Conservation (phyloP, 306 rosid genomes). For the Astragalus membranaceus region DNA sequence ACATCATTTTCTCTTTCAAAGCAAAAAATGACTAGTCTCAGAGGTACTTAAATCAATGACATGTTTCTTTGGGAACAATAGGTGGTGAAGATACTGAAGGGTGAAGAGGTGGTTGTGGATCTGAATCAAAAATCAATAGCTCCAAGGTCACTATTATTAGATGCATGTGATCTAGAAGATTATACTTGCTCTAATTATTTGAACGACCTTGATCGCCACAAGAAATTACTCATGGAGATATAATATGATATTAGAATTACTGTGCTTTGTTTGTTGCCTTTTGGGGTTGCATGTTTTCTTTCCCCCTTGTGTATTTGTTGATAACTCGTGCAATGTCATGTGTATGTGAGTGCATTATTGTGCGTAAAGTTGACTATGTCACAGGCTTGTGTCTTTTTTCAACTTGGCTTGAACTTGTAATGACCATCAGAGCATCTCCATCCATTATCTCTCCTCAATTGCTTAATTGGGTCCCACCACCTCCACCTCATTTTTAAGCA, state of each 20-base stretch:
- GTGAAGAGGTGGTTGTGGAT: conserved; percentile 42
- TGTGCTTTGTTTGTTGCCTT: neutral
- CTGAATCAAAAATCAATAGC: conserved; percentile 27
- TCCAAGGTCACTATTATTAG: conserved; percentile 42
- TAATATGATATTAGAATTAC: neutral
- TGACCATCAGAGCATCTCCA: neutral
- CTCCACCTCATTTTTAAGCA: too few species aligned
- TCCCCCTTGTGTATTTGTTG: neutral
- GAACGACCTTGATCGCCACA: conserved; percentile 72
- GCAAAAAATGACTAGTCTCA: neutral
- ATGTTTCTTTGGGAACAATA: conserved; percentile 6
- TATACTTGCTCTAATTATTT: conserved; percentile 76
- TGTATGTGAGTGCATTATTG: neutral
- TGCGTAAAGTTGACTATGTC: conserved; percentile 17
- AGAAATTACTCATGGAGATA: conserved; percentile 76
- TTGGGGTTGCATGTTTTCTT: neutral
- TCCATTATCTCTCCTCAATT: too few species aligned
- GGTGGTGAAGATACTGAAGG: conserved; percentile 63
- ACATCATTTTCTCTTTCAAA: neutral
- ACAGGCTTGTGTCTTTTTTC: conserved; percentile 14
- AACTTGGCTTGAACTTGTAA: conserved; percentile 17
- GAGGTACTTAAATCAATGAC: neutral
- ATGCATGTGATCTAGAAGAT: conserved; percentile 80
- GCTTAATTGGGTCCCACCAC: too few species aligned
- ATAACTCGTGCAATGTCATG: conserved; percentile 6